Evolutionary conservation across 2,329 filamentous ascomycete species (phyloP), one percentile per base, ranked within the genome.

Genomic region (Xenoacremonium recifei): DNA sequence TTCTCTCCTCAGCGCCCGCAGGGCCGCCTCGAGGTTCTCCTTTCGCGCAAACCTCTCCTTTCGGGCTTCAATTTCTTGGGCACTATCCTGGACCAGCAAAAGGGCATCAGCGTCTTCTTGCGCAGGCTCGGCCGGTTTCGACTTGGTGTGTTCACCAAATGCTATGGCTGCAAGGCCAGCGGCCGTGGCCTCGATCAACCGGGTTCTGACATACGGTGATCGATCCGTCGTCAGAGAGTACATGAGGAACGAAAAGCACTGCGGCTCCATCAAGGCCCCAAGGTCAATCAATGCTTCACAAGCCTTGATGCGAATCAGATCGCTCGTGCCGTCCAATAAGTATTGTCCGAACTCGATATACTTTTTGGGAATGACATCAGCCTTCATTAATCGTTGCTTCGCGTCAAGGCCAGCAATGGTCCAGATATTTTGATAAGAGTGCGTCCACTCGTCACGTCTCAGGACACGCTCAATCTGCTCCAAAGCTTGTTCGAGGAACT

Each of bases 341-440:
- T 86, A 86, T 50, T 82, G 77, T 17, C 78, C 70, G 56, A 85
- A 84, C 44, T 80, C 75, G 27, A 77, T 50, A 1, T 75, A 72
- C 30, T 73, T 68, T 21, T 67, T 60, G 1, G 75, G 72, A 23
- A 85, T 82, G 13, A 84, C 73, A 13, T 76, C 73, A 4, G 77
- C 77, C 63, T 83, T 82, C 81, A 85, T 85, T 38, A 85, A 64
- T 30, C 68, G 70, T 55, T 75, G 72, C 55, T 82, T 79, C 42
- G 82, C 82, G 42, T 82, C 75, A 32, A 85, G 63, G 4, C 78
- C 78, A 15, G 82, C 77, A 48, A 75, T 72, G 15, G 82, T 84
- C 72, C 80, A 82, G 40, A 82, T 73, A 47, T 86, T 87, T 45
- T 85, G 80, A 55, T 83, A 84, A 3, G 82, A 85, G 45, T 77